Base-by-base conservation (phyloP, 2,329 filamentous ascomycete genomes). In the Aspergillus tamarii region DNA sequence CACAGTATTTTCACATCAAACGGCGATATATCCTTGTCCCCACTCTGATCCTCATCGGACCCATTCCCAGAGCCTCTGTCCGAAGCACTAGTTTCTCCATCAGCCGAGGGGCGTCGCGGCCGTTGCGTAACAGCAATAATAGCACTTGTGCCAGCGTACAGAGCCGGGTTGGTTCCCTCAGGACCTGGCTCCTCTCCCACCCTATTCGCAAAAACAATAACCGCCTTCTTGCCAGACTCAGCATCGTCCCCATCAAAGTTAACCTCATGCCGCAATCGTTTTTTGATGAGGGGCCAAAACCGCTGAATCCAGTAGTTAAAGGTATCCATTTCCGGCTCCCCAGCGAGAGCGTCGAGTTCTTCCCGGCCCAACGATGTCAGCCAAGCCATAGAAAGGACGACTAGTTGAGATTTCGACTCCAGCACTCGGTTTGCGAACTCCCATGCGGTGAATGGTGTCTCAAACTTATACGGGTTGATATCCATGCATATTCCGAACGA, bases 381-480 rank as follows among this genome's bases (percentile, higher is more conserved):
- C 87, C 87, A 90, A 1, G 88, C 88, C 85, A 89, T 89, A n/a
- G 81, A 84, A 19, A 89, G 69, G 58, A 88, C 82, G 5, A 89
- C 82, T 26, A 89, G 70, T 54, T 82, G 80, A 0, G 84, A 81
- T 14, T 79, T 72, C 0, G 79, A 77, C 46, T 79, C 72, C 6
- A 87, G 73, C 34, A 85, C 85, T 19, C 84, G 81, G 57, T 79
- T 84, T 1, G 86, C 86, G 67, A 90, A 89, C 69, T 90, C 88
- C 72, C 85, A 89, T 4, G 78, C 82, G 2, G 80, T 81, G 79
- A 84, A 89, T 0, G 87, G 84, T 1, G 86, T 82, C 45, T 82
- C 77, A 74, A 89, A 89, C 52, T 82, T 82, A 76, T 89, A 86
- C 0, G 87, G 87, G 68, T 90, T 90, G 72, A 90, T 80, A 67